Evolutionary conservation across 768 basidiomycete genomes (phyloP), one percentile per base, ranked within the genome.

Genomic region (Russula sp.): DNA sequence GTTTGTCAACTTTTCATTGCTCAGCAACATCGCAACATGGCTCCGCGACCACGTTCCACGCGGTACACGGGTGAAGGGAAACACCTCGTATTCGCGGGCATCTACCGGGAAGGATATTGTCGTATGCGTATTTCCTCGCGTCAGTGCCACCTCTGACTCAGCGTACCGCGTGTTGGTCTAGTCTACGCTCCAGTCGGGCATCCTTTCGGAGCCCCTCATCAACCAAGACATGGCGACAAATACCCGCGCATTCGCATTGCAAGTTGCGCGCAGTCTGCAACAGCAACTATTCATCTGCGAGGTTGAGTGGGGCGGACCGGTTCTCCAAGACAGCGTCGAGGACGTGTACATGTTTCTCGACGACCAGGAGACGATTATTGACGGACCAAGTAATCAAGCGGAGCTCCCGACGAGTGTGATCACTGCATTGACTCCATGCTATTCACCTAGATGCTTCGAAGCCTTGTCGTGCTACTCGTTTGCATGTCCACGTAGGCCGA

Each of bases 71-170:
- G 88, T 92, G 63, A 97, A 98, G 75, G 93, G 92, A 7, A 90
- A 92, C 59, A 90, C 98, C 43, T 88, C 90, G 3, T 96, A 96
- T 71, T 89, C 87, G 5, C 78, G 84, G 4, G 88, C 91, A 22
- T 98, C 98, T 67, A 98, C 96, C 3, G 96, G 96, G 6, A 91
- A 90, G 69, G 93, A 98, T 69, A 85, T 96, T 39, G 93, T 98
- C 66, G 90, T 94, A 75, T 69, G 91, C 79, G 7, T 14, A 25
- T 16, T 32, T 20, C 13, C 18, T 38, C 22, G 10, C 14, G 11
- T 36, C 8, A 3, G 45, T 13, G 38, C 39, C 38, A 29, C 41
- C 18, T 50, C 41, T 59, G 25, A 53, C 39, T 18, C 18, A 29
- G 11, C 18, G 9, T 62, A 20, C 29, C 38, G 32, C 11, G 25